Conservation (phyloP, 169 alveolate species). For the Neospora caninum region DNA sequence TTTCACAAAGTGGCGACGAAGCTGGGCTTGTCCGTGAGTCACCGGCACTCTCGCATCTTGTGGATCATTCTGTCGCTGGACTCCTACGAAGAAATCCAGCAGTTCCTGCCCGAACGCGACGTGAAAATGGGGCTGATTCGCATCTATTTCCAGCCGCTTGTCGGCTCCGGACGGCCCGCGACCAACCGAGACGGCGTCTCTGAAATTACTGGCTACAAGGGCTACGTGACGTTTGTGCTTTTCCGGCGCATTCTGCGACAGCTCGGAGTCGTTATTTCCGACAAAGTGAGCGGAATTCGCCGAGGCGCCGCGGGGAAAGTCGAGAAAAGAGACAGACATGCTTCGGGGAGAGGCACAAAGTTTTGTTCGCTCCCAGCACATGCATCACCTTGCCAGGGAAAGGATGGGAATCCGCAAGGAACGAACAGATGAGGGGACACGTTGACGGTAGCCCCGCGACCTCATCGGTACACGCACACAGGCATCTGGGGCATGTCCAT, state of each 20-base stretch:
- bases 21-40: slow-evolving; percentile 65
- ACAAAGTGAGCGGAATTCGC: slow-evolving; percentile 7
- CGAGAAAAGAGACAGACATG: too few relatives aligned
- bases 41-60: slow-evolving; percentile 63
- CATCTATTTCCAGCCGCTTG: slow-evolving; percentile 60
- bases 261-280: slow-evolving; percentile 56
- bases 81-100: slow-evolving; percentile 58
- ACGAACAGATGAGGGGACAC: too few relatives aligned
- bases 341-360: too few relatives aligned
- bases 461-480: too few relatives aligned
- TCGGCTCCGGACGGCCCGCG: slow-evolving; percentile 47
- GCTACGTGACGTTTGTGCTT: slow-evolving; percentile 53
- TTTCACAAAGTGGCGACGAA: slow-evolving; percentile 66
- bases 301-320: too few relatives aligned
- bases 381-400: too few relatives aligned
- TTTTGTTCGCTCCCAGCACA: too few relatives aligned
- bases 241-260: slow-evolving; percentile 54
- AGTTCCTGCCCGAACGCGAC: slow-evolving; percentile 60
- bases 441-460: too few relatives aligned
- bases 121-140: slow-evolving; percentile 60
- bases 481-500: too few relatives aligned
- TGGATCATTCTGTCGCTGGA: slow-evolving; percentile 60
- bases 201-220: slow-evolving; percentile 41
- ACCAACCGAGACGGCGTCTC: slow-evolving; percentile 44
- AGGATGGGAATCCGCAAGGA: too few relatives aligned